Conservation (phyloP, 257 asterid species). For the Penstemon eatonii region DNA sequence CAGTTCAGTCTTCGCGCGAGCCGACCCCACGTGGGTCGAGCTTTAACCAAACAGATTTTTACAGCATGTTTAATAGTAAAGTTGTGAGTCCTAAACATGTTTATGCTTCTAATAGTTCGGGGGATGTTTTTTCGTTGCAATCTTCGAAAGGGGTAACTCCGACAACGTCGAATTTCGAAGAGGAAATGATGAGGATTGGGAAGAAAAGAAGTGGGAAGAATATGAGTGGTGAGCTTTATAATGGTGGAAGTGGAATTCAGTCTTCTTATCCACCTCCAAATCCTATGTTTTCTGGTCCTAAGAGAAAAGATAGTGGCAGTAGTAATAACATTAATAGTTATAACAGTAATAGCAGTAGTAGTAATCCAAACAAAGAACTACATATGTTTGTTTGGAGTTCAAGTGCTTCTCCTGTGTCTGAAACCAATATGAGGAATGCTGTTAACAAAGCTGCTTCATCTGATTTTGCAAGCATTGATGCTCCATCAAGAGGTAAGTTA, state of each 20-base stretch:
- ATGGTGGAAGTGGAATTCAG: conserved; percentile 29
- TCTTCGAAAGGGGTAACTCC: conserved; percentile 72
- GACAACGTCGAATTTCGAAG: conserved; percentile 76
- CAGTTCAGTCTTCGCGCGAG: conserved; percentile 75
- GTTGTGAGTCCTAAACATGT: conserved; percentile 46
- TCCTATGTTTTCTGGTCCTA: conserved; percentile 67
- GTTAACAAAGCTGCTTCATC: conserved; percentile 47
- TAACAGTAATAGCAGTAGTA: conserved; percentile 28
- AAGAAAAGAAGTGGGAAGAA: conserved; percentile 21
- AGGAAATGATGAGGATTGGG: conserved; percentile 32
- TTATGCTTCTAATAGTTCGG: conserved; percentile 23
- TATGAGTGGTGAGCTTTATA: conserved; percentile 33
- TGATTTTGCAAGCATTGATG: conserved; percentile 48
- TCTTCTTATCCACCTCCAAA: conserved; percentile 66
- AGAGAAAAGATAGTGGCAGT: conserved; percentile 47
- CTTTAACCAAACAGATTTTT: conserved; percentile 76
- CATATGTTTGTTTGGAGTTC: conserved; percentile 98
- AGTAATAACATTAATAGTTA: conserved; percentile 17
- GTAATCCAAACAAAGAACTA: conserved; percentile 59
- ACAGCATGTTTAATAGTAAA: conserved; percentile 50
- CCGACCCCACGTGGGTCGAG: conserved; percentile 94
- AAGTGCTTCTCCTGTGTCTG: conserved; percentile 88
- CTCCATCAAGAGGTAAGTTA: conserved; percentile 53
- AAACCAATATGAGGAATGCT: conserved; percentile 58
- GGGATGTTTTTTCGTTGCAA: conserved; percentile 22